phyloP scores from a whole-genome alignment of 2,329 filamentous ascomycete genomes.

The Emmonsia crescens region DNA sequence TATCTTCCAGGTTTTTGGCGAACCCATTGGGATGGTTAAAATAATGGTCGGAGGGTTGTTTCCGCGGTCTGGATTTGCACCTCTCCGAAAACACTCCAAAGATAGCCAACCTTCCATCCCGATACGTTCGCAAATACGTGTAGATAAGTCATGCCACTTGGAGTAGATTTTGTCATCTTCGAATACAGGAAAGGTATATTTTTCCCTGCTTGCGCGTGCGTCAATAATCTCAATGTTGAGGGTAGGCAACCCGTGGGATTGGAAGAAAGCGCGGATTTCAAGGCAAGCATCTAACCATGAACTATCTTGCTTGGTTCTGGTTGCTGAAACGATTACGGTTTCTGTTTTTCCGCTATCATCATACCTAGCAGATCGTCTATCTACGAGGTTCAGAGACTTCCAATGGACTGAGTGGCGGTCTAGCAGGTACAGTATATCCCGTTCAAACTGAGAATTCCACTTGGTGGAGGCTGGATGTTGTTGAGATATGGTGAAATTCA shows the following conservation, averaged over 20 bases:
- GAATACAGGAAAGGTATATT: neutral
- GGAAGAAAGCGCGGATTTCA: neutral
- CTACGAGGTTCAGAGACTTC: neutral
- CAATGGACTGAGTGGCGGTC: neutral
- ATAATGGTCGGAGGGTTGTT: conserved; percentile 1
- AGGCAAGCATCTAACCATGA: neutral
- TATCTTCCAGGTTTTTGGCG: neutral
- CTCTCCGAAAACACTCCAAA: conserved; percentile 1
- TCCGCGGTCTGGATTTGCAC: neutral
- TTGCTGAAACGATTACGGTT: neutral
- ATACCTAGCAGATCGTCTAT: neutral
- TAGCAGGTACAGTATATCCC: neutral
- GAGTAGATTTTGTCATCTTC: conserved; percentile 1
- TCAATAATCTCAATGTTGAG: neutral
- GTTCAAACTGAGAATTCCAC: neutral
- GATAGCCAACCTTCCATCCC: neutral
- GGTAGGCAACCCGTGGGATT: neutral
- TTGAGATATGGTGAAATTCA: neutral
- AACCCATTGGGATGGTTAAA: conserved; percentile 8
- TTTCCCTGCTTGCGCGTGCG: neutral
- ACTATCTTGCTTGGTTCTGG: neutral
- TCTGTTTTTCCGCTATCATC: neutral
- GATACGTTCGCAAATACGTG: neutral
- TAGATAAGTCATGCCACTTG: neutral
- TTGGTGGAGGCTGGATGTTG: neutral